Conservation (phyloP, 225 moss, liverwort and hornwort genomes). For the Antitrichia curtipendula region DNA sequence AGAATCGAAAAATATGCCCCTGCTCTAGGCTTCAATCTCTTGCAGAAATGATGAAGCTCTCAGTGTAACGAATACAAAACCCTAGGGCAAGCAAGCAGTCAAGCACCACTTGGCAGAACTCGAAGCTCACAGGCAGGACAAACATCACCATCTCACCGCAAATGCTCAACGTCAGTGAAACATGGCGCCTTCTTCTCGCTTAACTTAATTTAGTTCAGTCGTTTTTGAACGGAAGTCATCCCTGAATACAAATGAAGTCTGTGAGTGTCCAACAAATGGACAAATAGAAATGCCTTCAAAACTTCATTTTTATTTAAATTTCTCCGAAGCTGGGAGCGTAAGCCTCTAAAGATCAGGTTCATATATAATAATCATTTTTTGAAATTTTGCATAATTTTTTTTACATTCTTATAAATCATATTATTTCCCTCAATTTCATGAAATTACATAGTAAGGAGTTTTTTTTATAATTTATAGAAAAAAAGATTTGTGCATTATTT, state of each 20-base stretch:
- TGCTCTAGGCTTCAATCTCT: not conserved
- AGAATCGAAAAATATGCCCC: not conserved
- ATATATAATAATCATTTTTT: not conserved
- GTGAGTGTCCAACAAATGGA: not conserved
- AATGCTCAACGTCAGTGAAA: not conserved
- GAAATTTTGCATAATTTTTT: not conserved
- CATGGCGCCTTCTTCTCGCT: not conserved
- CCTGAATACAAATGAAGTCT: not conserved
- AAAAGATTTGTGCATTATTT: not conserved
- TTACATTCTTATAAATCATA: not conserved
- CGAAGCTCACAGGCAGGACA: not conserved
- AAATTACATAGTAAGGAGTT: not conserved
- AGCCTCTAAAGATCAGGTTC: no score
- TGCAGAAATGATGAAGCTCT: not conserved
- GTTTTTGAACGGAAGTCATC: not conserved
- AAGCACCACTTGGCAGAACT: not conserved
- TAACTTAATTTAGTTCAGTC: no score
- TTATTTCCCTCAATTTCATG: not conserved
- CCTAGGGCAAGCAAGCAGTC: not conserved
- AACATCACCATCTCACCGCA: not conserved
- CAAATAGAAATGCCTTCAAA: not conserved
- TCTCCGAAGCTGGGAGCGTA: not conserved
- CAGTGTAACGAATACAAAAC: not conserved
- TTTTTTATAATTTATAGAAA: not conserved
- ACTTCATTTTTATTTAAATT: not conserved